Percentiles rank a stretch among this genome's conserved stretches.
phyloP scores from a whole-genome alignment of 306 rosid genomes.

The Cucurbita moschata region DNA sequence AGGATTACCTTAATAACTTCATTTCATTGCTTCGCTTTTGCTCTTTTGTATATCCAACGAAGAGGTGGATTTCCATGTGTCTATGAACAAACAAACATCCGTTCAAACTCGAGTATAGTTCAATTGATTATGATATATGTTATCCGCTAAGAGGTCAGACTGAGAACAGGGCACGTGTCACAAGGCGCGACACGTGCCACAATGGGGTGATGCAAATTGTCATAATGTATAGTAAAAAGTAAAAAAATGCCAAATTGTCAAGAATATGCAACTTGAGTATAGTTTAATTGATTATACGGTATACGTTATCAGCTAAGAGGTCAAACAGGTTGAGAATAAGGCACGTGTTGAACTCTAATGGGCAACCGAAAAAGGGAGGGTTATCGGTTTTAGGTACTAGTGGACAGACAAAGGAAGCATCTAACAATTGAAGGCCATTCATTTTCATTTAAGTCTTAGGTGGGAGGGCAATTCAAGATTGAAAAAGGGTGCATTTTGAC shows the following conservation, averaged over 20 bases:
- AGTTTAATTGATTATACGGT: not conserved
- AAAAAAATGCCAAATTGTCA: not conserved
- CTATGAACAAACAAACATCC: not conserved
- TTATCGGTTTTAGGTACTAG: not conserved
- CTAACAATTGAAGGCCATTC: not conserved
- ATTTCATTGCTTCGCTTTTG: not conserved
- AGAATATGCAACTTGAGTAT: too few relatives aligned
- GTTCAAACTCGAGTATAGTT: not conserved
- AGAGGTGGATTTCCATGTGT: conserved; percentile 7
- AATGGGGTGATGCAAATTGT: not conserved
- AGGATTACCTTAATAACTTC: not conserved
- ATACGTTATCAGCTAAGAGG: too few relatives aligned
- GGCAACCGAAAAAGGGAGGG: not conserved
- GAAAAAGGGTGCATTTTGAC: not conserved
- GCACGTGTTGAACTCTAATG: not conserved
- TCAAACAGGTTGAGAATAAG: not conserved
- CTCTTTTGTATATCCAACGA: conserved; percentile 2
- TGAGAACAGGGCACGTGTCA: too few relatives aligned
- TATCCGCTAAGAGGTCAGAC: too few relatives aligned
- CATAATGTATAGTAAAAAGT: not conserved
- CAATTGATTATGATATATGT: too few relatives aligned
- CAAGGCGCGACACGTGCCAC: not conserved
- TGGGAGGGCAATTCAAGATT: conserved; percentile 7
- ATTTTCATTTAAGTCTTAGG: not conserved
- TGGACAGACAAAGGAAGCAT: conserved; percentile 5